Evolutionary conservation across 805 yeast genomes (phyloP).

Genomic region (Candida yuanshanica): DNA sequence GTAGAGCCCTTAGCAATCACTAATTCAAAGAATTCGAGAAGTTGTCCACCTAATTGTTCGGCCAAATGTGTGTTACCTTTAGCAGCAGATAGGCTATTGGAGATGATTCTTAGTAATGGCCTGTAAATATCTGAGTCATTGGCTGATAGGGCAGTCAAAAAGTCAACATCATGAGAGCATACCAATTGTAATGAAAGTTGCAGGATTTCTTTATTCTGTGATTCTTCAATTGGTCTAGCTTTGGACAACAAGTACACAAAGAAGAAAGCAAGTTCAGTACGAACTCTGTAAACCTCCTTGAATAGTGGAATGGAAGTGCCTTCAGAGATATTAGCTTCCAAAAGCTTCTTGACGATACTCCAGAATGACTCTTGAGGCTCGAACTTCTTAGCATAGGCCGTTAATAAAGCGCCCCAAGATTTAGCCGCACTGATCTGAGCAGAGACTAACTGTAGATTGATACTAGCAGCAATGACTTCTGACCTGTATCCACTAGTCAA

Average conservation of each 20-base stretch:
- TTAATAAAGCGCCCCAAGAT: constrained; percentile 72
- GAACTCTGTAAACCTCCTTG: constrained; percentile 47
- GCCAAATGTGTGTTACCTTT: constrained; percentile 36
- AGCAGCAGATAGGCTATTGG: constrained; percentile 41
- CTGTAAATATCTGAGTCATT: constrained; percentile 41
- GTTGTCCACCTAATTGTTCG: constrained; percentile 43
- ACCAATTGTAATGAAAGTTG: constrained; percentile 38
- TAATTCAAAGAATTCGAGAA: constrained; percentile 53
- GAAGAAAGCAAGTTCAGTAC: constrained; percentile 63
- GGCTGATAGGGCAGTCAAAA: constrained; percentile 36
- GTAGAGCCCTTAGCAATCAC: constrained; percentile 65
- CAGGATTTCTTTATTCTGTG: constrained; percentile 18
- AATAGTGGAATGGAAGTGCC: constrained; percentile 46
- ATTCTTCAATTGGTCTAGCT: constrained; percentile 10
- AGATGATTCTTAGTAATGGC: constrained; percentile 55
- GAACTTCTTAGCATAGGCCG: constrained; percentile 51
- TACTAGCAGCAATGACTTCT: constrained; percentile 51
- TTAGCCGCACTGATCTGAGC: constrained; percentile 67
- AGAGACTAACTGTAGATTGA: constrained; percentile 55
- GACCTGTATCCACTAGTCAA: constrained; percentile 33
- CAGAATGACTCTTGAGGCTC: constrained; percentile 27
- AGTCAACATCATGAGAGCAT: constrained; percentile 44
- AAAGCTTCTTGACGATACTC: constrained; percentile 41
- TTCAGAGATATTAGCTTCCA: constrained; percentile 44
- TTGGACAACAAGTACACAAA: constrained; percentile 15